Evolutionary conservation across 2,329 filamentous ascomycete genomes (phyloP).

Genomic region (Aspergillus candidus): DNA sequence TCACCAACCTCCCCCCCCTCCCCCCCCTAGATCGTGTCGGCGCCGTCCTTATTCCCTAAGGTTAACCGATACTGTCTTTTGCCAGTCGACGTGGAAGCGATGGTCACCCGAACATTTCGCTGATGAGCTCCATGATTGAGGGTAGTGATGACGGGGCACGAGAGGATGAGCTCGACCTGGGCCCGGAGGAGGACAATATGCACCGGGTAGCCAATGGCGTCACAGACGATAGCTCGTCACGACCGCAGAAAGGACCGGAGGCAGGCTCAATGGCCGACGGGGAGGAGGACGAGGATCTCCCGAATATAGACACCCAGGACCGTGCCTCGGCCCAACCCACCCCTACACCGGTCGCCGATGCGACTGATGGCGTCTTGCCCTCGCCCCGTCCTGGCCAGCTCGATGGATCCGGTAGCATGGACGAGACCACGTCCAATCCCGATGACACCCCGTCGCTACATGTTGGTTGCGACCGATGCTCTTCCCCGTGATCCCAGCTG

Average conservation of each 20-base stretch:
- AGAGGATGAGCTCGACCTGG: constrained; percentile 48
- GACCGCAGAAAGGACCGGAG: constrained; percentile 13
- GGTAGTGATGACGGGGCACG: constrained; percentile 56
- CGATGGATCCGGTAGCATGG: constrained; percentile 39
- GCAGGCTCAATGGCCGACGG: constrained; percentile 15
- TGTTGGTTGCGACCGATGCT: constrained; percentile 50
- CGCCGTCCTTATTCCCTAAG: constrained; percentile 5
- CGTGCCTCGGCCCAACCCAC: constrained; percentile 17
- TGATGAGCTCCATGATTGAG: constrained; percentile 65
- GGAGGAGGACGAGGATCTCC: constrained; percentile 20
- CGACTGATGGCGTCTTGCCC: constrained; percentile 18
- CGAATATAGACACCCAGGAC: constrained; percentile 21
- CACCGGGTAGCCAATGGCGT: constrained; percentile 24
- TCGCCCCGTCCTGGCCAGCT: constrained; percentile 17
- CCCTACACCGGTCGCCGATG: constrained; percentile 9
- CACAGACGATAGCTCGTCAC: constrained; percentile 10
- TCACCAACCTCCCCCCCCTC: not conserved
- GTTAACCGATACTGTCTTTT: too few relatives aligned
- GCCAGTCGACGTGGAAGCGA: constrained; percentile 37
- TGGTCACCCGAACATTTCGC: constrained; percentile 47
- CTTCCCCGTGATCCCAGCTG: constrained; percentile 45
- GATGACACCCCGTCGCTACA: constrained; percentile 81
- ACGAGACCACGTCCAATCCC: constrained; percentile 68
- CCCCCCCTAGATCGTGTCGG: not conserved
- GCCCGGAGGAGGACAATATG: constrained; percentile 34